Conservation (phyloP, 805 yeast genomes). For the Myxozyma nipponensis region DNA sequence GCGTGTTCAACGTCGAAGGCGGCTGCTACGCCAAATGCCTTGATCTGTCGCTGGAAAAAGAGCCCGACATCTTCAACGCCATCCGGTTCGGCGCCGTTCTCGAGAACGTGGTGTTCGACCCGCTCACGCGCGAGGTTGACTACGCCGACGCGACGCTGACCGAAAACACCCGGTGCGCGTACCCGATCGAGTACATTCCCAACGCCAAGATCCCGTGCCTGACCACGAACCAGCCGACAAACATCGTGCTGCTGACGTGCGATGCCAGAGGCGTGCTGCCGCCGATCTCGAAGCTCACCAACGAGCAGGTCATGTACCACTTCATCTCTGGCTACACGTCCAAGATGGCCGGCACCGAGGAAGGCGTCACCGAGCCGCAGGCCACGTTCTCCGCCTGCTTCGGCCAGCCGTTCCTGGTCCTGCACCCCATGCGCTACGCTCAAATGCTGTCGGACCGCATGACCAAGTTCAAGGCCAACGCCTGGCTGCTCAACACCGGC, state of each 20-base stretch:
- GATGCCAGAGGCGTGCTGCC: constrained; percentile 98
- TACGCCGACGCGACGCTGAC: constrained; percentile 78
- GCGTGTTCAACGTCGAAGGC: constrained; percentile 99
- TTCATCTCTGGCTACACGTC: constrained; percentile 98
- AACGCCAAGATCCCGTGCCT: constrained; percentile 94
- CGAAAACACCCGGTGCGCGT: constrained; percentile 97
- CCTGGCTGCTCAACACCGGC: constrained; percentile 97
- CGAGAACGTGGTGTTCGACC: constrained; percentile 89
- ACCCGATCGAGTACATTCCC: constrained; percentile 95
- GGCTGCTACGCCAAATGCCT: constrained; percentile 99
- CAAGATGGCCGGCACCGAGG: constrained; percentile 99
- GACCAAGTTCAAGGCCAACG: constrained; percentile 78
- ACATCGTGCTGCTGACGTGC: constrained; percentile 88
- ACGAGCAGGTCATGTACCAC: constrained; percentile 98
- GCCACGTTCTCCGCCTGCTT: constrained; percentile 98
- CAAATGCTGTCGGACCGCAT: constrained; percentile 93
- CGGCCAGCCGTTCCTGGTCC: constrained; percentile 97
- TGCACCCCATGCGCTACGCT: constrained; percentile 98
- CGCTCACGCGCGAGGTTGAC: constrained; percentile 74
- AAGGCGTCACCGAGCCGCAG: constrained; percentile 97
- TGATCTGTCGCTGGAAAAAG: constrained; percentile 83
- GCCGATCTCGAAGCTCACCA: constrained; percentile 88
- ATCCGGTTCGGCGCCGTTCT: constrained; percentile 90
- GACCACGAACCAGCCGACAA: constrained; percentile 86
- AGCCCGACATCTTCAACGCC: constrained; percentile 96